phyloP scores from a whole-genome alignment of 2,329 filamentous ascomycete species.

The Tolypocladium inflatum region DNA sequence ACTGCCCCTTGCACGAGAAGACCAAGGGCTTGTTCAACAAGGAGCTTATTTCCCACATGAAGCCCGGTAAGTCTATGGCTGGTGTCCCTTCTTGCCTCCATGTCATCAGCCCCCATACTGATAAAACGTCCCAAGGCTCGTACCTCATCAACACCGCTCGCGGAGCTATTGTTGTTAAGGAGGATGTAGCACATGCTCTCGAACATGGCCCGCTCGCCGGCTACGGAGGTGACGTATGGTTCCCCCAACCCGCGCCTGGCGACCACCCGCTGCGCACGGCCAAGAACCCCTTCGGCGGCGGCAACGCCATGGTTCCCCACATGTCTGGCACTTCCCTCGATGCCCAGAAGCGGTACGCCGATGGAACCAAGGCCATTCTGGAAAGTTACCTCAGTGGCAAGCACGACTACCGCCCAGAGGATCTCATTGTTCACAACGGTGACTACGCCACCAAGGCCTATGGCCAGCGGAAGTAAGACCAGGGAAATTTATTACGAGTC shows the following conservation, averaged over 20 bases:
- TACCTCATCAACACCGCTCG: conserved; percentile 99
- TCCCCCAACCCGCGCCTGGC: conserved; percentile 90
- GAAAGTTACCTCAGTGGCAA: conserved; percentile 82
- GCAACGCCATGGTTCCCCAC: conserved; percentile 98
- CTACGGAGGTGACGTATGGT: conserved; percentile 89
- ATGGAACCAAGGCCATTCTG: conserved; percentile 81
- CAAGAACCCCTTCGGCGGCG: conserved; percentile 90
- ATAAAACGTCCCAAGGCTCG: conserved; percentile 46
- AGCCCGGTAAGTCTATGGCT: conserved; percentile 56
- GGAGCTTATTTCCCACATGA: conserved; percentile 98
- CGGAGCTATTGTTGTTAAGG: conserved; percentile 98
- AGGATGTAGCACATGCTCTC: conserved; percentile 91
- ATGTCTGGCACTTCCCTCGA: conserved; percentile 99
- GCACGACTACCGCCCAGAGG: conserved; percentile 80
- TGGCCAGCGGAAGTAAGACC: conserved; percentile 54
- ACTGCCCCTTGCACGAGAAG: conserved; percentile 98
- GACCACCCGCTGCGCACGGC: conserved; percentile 90
- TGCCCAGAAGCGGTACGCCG: conserved; percentile 85
- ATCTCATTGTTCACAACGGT: conserved; percentile 81
- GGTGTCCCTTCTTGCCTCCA: no score
- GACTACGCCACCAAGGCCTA: conserved; percentile 95
- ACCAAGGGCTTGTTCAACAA: conserved; percentile 96
- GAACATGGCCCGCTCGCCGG: conserved; percentile 84
- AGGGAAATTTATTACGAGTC: not conserved
- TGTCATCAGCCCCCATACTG: not conserved